These are phyloP conservation scores for Lumnitzera racemosa DNA, from an alignment of 345 rosid species.

Conservation along the genomic window DNA sequence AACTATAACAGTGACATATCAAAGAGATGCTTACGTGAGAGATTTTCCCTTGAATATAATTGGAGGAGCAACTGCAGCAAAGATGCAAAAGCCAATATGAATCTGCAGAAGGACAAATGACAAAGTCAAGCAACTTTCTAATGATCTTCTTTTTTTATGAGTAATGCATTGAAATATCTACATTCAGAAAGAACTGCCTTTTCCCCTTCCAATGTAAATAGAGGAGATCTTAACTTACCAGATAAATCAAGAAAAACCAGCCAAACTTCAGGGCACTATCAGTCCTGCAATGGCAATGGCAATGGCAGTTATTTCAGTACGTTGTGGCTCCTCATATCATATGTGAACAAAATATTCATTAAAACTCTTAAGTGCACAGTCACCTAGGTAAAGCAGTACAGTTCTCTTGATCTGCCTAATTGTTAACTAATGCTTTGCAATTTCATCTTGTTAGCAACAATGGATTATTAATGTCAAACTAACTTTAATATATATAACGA, in stretches of 20 bases:
- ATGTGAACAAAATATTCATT: too few species aligned
- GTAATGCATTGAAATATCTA: conserved; percentile 3
- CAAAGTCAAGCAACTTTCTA: too few species aligned
- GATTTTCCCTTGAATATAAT: conserved; percentile 90
- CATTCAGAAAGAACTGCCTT: conserved; percentile 4
- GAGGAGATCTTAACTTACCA: conserved; percentile 34
- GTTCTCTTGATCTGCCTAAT: too few species aligned
- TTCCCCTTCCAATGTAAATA: conserved; percentile 1
- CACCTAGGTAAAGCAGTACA: too few species aligned
- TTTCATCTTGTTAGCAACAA: too few species aligned
- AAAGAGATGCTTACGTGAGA: conserved; percentile 51
- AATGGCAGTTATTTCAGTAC: conserved; percentile 4
- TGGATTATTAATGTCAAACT: too few species aligned
- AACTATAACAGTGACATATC: neutral
- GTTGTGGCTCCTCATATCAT: too few species aligned
- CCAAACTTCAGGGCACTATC: conserved; percentile 97
- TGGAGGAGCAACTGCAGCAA: conserved; percentile 88
- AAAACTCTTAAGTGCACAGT: too few species aligned
- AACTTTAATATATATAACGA: too few species aligned
- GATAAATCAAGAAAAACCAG: conserved; percentile 70
- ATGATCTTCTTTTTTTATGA: neutral
- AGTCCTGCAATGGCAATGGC: conserved; percentile 47
- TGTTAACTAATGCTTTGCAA: too few species aligned
- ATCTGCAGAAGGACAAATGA: conserved; percentile 42
- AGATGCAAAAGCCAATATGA: conserved; percentile 79